A percentile compares a stretch with the other conserved stretches of the same genome.
These are phyloP conservation scores for Fusarium musae DNA, from an alignment of 2,329 filamentous ascomycete genomes.

Conservation along the genomic window DNA sequence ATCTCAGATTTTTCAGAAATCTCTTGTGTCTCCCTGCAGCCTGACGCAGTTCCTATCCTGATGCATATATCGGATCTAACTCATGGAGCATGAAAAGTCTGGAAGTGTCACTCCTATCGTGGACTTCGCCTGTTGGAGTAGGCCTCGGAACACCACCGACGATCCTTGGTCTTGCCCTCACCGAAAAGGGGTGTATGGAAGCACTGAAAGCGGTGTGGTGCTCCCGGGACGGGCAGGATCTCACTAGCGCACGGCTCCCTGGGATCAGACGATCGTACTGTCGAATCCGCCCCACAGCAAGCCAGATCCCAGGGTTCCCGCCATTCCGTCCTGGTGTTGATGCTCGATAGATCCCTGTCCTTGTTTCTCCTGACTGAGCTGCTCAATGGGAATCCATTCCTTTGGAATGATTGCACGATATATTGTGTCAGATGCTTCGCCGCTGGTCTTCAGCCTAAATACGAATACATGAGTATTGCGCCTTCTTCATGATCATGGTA, in stretches of 20 bases:
- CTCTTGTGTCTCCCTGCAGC: background rate
- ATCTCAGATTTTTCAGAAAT: slow-evolving; percentile 14
- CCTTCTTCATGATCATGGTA: background rate
- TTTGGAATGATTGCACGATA: background rate
- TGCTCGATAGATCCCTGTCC: slow-evolving; percentile 29
- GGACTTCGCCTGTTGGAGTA: background rate
- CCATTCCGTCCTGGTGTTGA: slow-evolving; percentile 36
- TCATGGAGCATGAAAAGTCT: background rate
- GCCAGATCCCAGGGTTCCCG: slow-evolving; percentile 47
- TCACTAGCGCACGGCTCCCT: slow-evolving; percentile 42
- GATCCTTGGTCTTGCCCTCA: background rate
- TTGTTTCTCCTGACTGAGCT: slow-evolving; percentile 35
- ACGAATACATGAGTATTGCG: background rate
- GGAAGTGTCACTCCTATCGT: background rate
- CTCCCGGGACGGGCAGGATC: slow-evolving; percentile 47
- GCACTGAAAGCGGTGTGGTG: slow-evolving; percentile 38
- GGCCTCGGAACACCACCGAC: background rate
- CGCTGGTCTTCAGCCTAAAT: slow-evolving; percentile 35
- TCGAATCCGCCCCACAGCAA: slow-evolving; percentile 41
- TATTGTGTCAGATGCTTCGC: slow-evolving; percentile 20
- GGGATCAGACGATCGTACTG: slow-evolving; percentile 47
- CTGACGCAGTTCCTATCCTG: background rate
- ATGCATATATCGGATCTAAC: background rate
- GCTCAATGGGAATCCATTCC: slow-evolving; percentile 2
- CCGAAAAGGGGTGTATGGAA: slow-evolving; percentile 26